Conservation (phyloP, 192 early-diverging fungal species). For the Podila clonocystis region DNA sequence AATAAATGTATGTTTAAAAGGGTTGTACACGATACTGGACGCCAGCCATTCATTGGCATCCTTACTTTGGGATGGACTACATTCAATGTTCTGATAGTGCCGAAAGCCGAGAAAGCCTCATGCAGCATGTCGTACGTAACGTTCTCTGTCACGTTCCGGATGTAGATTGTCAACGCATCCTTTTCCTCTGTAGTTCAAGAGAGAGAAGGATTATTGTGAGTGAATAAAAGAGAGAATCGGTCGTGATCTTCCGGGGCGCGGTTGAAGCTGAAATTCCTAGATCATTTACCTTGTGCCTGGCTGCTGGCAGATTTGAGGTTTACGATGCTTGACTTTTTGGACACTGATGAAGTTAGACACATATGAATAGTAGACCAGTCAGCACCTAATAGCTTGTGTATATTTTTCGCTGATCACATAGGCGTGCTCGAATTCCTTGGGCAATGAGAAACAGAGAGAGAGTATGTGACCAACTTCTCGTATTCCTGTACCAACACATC, state of each 20-base stretch:
- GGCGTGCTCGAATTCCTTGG: no score
- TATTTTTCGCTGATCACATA: no score
- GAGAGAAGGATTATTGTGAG: background rate
- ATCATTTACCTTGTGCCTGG: slow-evolving; percentile 21
- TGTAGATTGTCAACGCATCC: slow-evolving; percentile 48
- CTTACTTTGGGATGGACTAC: slow-evolving; percentile 34
- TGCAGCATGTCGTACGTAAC: slow-evolving; percentile 48
- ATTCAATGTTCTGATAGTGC: slow-evolving; percentile 37
- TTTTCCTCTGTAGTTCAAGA: slow-evolving; percentile 18
- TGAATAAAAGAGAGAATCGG: background rate
- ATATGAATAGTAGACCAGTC: background rate
- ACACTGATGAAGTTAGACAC: slow-evolving; percentile 2
- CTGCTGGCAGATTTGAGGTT: slow-evolving; percentile 40
- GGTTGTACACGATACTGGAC: no score
- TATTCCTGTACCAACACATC: no score
- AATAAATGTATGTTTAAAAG: no score
- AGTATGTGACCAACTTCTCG: no score
- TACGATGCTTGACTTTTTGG: slow-evolving; percentile 26
- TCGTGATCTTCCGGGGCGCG: background rate
- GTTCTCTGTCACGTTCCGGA: slow-evolving; percentile 44
- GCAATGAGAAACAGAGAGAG: no score
- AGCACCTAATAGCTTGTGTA: background rate
- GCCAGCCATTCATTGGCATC: no score
- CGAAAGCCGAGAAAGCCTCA: slow-evolving; percentile 54
- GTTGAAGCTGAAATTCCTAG: no score